Evolutionary conservation across 805 yeast species (phyloP).

Genomic region (Starmerella khaoyaiensis): DNA sequence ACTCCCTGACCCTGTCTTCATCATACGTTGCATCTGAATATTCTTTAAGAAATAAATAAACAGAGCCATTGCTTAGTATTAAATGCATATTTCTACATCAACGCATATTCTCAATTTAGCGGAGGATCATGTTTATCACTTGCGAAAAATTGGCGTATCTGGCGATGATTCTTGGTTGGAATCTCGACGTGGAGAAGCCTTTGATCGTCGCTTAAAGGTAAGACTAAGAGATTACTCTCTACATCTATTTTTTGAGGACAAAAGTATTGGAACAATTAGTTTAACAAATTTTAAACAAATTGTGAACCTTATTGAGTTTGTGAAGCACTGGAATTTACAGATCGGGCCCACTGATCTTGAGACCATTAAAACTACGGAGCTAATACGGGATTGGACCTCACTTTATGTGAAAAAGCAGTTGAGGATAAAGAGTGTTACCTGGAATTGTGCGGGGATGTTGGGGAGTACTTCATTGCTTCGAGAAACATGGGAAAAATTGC

Average conservation of each 20-base stretch:
- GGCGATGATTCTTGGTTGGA: constrained; percentile 21
- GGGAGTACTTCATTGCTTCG: constrained; percentile 10
- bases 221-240: constrained; percentile 7
- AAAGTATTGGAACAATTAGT: constrained; percentile 15
- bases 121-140: constrained; percentile 15
- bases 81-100: constrained; percentile 14
- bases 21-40: neutral
- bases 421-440: constrained; percentile 27
- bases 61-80: neutral
- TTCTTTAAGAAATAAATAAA: neutral
- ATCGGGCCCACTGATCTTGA: constrained; percentile 21
- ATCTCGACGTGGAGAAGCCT: constrained; percentile 22
- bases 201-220: constrained; percentile 15
- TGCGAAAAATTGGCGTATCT: constrained; percentile 12
- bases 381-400: constrained; percentile 16
- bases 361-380: constrained; percentile 18
- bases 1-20: neutral
- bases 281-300: constrained; percentile 6
- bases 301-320: constrained; percentile 11
- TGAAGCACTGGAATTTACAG: constrained; percentile 16
- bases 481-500: constrained; percentile 19
- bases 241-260: constrained; percentile 16
- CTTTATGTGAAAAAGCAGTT: constrained; percentile 13
- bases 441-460: constrained; percentile 26
- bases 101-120: constrained; percentile 17